Conservation (phyloP, 257 asterid genomes). For the Solanum infundibuliforme region DNA sequence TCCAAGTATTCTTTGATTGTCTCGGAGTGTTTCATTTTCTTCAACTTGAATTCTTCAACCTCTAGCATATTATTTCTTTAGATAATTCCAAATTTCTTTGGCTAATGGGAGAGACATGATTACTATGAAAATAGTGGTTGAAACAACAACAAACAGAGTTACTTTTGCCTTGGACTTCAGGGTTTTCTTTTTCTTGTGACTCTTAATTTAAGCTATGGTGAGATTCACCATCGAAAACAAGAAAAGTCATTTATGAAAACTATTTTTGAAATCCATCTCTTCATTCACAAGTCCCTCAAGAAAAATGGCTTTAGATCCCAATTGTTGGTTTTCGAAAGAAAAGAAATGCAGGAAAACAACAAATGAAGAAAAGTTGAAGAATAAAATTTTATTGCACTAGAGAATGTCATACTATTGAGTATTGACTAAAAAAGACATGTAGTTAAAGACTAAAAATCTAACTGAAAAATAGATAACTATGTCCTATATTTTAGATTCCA, state of each 20-base stretch:
- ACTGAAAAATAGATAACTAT: background rate
- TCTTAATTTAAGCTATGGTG: background rate
- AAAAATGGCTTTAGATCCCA: background rate
- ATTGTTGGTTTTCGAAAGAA: background rate
- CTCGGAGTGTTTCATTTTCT: too few species aligned
- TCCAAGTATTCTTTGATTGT: too few species aligned
- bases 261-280: too few species aligned
- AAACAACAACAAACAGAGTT: background rate
- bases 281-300: too few species aligned
- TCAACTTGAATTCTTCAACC: background rate
- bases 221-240: background rate
- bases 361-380: background rate
- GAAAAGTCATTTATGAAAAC: too few species aligned
- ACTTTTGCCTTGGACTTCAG: background rate
- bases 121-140: background rate
- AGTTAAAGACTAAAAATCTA: background rate
- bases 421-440: background rate
- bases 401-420: too few species aligned
- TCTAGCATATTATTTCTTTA: too few species aligned
- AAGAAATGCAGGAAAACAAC: background rate
- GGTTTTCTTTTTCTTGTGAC: background rate
- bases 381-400: background rate
- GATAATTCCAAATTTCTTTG: too few species aligned
- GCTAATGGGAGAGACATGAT: too few species aligned
- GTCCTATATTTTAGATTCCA: background rate